Conservation (phyloP, 441 rosid genomes). For the Adansonia gregorii region DNA sequence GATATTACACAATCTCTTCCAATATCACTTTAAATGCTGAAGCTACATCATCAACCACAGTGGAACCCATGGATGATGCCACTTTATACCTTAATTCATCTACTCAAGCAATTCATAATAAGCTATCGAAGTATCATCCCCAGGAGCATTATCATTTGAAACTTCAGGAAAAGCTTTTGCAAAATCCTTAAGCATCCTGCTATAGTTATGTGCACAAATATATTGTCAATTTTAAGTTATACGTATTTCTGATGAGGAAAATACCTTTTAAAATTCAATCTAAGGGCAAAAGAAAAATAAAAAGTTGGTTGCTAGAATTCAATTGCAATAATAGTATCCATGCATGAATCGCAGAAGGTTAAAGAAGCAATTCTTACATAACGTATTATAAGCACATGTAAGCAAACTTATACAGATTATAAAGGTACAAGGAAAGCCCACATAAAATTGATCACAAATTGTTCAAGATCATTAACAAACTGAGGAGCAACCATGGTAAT, state of each 20-base stretch:
- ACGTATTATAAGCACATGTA: conserved; percentile 52
- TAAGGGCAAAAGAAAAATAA: conserved; percentile 76
- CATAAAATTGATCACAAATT: conserved; percentile 63
- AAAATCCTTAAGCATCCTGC: neutral
- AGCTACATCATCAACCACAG: conserved; percentile 71
- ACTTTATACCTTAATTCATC: conserved; percentile 45
- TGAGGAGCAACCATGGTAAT: conserved; percentile 73
- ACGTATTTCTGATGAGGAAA: neutral
- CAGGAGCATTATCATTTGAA: conserved; percentile 32
- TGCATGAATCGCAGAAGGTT: conserved; percentile 57
- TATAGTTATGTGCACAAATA: neutral
- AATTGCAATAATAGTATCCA: conserved; percentile 81
- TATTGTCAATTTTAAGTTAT: conserved; percentile 24
- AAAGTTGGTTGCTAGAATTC: conserved; percentile 60
- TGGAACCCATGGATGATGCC: conserved; percentile 89
- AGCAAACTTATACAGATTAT: conserved; percentile 76
- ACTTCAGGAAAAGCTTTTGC: conserved; percentile 27
- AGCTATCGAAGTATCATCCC: conserved; percentile 44
- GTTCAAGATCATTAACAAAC: conserved; percentile 64
- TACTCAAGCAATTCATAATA: conserved; percentile 37
- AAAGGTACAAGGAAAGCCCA: conserved; percentile 63
- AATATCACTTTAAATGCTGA: conserved; percentile 77
- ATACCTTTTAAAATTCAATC: conserved; percentile 74
- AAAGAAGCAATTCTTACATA: conserved; percentile 55
- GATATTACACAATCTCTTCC: conserved; percentile 75